Percentiles rank a stretch among this genome's conserved stretches.
These are phyloP conservation scores for Trebouxia sp. DNA, from an alignment of 139 green algal genomes.

Conservation along the genomic window DNA sequence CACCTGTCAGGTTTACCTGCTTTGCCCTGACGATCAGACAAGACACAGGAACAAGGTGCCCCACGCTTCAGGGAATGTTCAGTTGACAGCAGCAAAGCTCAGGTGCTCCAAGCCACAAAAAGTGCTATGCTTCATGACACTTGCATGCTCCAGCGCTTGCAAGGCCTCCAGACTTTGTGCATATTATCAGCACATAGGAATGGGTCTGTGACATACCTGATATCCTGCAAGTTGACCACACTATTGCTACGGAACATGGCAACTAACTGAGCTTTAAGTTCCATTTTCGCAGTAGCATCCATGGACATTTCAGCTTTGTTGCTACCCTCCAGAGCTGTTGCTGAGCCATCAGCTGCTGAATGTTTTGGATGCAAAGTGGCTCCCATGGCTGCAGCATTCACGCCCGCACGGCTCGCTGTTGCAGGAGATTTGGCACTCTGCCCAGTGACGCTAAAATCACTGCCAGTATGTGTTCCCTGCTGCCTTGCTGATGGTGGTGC, in stretches of 20 bases:
- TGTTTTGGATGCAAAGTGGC: background rate
- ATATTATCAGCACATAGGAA: background rate
- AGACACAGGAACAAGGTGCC: too few relatives aligned
- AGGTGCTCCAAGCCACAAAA: background rate
- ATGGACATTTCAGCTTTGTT: background rate
- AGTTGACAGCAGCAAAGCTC: background rate
- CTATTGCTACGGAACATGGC: constrained; percentile 32
- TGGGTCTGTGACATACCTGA: constrained; percentile 26
- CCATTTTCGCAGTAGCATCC: background rate
- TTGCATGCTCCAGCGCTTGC: background rate
- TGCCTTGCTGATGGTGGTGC: background rate
- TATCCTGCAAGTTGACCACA: constrained; percentile 5
- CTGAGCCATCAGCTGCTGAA: background rate
- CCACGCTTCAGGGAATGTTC: too few relatives aligned
- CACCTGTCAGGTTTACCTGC: too few relatives aligned
- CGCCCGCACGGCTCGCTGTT: background rate
- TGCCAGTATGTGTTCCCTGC: constrained; percentile 8
- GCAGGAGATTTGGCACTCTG: background rate
- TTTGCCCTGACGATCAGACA: too few relatives aligned
- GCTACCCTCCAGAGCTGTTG: background rate
- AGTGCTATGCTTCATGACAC: background rate
- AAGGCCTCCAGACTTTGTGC: background rate
- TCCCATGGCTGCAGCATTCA: background rate
- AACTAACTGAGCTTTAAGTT: constrained; percentile 7
- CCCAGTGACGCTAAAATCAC: background rate